Evolutionary conservation across 345 rosid species (phyloP).

Genomic region (Laguncularia racemosa): DNA sequence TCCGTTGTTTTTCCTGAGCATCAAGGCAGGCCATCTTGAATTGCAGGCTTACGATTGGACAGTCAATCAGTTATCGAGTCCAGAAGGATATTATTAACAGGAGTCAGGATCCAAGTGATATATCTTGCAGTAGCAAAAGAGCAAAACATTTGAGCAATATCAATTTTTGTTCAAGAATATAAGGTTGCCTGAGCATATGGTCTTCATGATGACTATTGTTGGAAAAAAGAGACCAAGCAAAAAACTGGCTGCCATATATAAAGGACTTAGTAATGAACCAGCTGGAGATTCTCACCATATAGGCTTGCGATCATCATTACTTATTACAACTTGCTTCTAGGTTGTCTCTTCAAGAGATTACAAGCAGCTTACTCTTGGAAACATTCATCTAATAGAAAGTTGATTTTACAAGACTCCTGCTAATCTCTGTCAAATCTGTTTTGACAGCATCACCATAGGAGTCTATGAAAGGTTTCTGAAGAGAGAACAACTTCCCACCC

Average conservation of each 20-base stretch:
- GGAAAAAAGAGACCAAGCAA: slow-evolving; percentile 40
- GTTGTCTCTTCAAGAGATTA: slow-evolving; percentile 8
- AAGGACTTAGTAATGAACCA: no score
- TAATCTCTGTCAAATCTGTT: no score
- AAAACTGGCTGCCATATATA: slow-evolving; percentile 53
- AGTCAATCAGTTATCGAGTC: slow-evolving; percentile 37
- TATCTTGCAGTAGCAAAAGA: slow-evolving; percentile 50
- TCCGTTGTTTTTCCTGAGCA: slow-evolving; percentile 13
- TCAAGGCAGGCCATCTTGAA: slow-evolving; percentile 18
- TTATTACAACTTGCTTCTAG: no score
- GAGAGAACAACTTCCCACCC: no score
- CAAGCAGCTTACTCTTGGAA: no score
- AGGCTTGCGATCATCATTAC: slow-evolving; percentile 42
- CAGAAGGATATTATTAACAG: slow-evolving; percentile 35
- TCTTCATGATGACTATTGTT: slow-evolving; percentile 16
- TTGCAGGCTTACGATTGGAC: slow-evolving; percentile 42
- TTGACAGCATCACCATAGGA: no score
- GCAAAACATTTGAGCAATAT: slow-evolving; percentile 15
- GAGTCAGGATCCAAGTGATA: slow-evolving; percentile 65
- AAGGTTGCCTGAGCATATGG: slow-evolving; percentile 9
- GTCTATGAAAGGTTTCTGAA: no score
- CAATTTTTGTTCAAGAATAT: slow-evolving; percentile 13
- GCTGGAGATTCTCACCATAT: slow-evolving; percentile 37
- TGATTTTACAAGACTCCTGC: no score
- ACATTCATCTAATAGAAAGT: no score